A percentile compares a stretch with the other conserved stretches of the same genome.
These are phyloP conservation scores for Monilinia aucupariae DNA, from an alignment of 2,329 filamentous ascomycete genomes.

Conservation along the genomic window DNA sequence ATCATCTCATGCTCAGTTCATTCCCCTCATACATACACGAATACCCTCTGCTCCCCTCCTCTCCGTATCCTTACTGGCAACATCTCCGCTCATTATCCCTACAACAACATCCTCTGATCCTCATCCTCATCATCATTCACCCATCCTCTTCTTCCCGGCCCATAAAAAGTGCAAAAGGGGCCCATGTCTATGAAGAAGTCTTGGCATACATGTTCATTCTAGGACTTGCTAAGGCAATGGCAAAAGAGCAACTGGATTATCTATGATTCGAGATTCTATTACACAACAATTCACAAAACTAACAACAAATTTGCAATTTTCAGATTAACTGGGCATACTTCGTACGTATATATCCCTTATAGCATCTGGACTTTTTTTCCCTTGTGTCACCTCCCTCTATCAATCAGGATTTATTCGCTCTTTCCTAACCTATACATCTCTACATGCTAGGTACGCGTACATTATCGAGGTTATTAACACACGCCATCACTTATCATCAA, in stretches of 20 bases:
- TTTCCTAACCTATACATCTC: no score
- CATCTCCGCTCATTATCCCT: constrained; percentile 1
- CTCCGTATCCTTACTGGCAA: neutral
- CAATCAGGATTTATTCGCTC: neutral
- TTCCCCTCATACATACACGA: neutral
- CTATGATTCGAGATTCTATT: constrained; percentile 8
- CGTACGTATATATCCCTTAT: neutral
- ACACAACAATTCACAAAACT: constrained; percentile 4
- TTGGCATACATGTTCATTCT: constrained; percentile 12
- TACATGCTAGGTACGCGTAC: neutral
- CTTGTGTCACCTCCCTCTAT: neutral
- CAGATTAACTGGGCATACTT: neutral
- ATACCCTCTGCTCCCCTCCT: no score
- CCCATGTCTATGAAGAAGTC: constrained; percentile 3
- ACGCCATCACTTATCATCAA: neutral
- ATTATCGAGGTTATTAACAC: neutral
- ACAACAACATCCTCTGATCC: neutral
- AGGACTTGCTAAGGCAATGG: neutral
- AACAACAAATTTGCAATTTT: neutral
- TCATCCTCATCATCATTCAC: neutral
- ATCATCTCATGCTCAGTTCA: neutral
- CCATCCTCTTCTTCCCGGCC: neutral
- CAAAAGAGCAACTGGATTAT: neutral
- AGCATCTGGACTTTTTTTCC: neutral
- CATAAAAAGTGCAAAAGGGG: neutral